Evolutionary conservation across 1,284 basidiomycete genomes (phyloP), one percentile per base, ranked within the genome.

Genomic region (Ustilago cynodontis): DNA sequence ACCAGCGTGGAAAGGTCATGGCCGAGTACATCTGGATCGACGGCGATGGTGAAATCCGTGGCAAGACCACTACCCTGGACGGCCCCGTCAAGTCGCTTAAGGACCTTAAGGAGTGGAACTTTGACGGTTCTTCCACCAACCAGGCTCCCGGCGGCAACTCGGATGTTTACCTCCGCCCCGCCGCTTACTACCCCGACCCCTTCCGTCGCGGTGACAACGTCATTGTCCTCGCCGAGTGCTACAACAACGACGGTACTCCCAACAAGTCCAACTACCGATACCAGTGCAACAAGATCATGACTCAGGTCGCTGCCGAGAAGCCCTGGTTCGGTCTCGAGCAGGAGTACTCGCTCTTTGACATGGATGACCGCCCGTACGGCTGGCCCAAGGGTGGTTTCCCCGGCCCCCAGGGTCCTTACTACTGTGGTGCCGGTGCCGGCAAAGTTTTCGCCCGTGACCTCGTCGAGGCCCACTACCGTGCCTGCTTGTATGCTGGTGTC

Each of bases 281-380:
- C 74, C 65, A 78, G 59, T 78, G 77, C 74, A 81, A 72, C 70
- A 84, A 85, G 78, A 64, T 81, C 68, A 83, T 86, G 74, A 73
- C 78, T 62, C 82, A 85, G 78, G 74, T 76, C 67, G 78, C 74
- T 28, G 71, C 67, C 52, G 60, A 85, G 70, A 71, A 90, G 74
- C 95, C 96, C 61, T 99, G 97, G 97, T 99, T 98, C 88, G 95
- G 97, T 67, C 90, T 99, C 77, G 96, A 99, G 89, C 96, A 99
- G 88, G 96, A 99, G 87, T 99, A 98, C 90, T 98, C 97, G 82
- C 92, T 99, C 82, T 94, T 99, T 84, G 95, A 95, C 87, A 90
- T 90, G 81, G 96, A 99, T 86, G 95, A 93, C 81, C 89, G 90
- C 73, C 96, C 97, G 63, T 94, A 90, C 87, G 95, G 94, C 71